Conservation (phyloP, 768 basidiomycete species). For the Coprinopsis sp. region DNA sequence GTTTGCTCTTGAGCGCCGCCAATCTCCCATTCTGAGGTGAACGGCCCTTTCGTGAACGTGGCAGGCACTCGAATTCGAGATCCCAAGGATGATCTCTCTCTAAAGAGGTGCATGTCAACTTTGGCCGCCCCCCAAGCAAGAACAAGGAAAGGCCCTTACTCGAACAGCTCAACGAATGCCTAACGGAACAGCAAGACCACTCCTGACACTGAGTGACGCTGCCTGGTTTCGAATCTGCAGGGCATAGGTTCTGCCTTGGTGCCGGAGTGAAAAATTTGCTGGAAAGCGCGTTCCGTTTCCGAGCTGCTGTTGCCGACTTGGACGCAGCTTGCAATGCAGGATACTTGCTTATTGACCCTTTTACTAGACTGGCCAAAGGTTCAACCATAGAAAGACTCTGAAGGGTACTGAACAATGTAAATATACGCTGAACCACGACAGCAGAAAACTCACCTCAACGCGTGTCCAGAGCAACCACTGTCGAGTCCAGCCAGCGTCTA, state of each 20-base stretch:
- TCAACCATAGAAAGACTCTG: constrained; percentile 66
- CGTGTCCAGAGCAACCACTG: no score
- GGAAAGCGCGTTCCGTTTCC: constrained; percentile 26
- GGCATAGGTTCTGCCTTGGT: constrained; percentile 36
- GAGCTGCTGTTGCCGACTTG: constrained; percentile 20
- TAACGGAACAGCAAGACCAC: constrained; percentile 41
- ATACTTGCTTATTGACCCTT: constrained; percentile 6
- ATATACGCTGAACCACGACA: no score
- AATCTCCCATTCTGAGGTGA: neutral
- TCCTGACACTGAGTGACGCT: constrained; percentile 35
- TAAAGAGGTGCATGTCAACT: constrained; percentile 9
- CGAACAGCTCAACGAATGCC: constrained; percentile 46
- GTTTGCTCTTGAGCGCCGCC: constrained; percentile 4
- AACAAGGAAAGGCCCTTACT: constrained; percentile 33
- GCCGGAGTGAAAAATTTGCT: constrained; percentile 54
- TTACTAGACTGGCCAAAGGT: constrained; percentile 38
- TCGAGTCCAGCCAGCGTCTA: neutral
- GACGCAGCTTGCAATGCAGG: constrained; percentile 2
- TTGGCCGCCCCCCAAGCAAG: constrained; percentile 8
- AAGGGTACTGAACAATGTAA: no score
- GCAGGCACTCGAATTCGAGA: constrained; percentile 6
- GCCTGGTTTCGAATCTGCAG: constrained; percentile 10
- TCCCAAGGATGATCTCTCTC: constrained; percentile 1
- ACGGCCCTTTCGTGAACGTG: constrained; percentile 2
- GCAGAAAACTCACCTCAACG: no score